Evolutionary conservation across 352 stramenopile genomes (phyloP), one percentile per base, ranked within the genome.

Genomic region (Sclerospora graminicola): DNA sequence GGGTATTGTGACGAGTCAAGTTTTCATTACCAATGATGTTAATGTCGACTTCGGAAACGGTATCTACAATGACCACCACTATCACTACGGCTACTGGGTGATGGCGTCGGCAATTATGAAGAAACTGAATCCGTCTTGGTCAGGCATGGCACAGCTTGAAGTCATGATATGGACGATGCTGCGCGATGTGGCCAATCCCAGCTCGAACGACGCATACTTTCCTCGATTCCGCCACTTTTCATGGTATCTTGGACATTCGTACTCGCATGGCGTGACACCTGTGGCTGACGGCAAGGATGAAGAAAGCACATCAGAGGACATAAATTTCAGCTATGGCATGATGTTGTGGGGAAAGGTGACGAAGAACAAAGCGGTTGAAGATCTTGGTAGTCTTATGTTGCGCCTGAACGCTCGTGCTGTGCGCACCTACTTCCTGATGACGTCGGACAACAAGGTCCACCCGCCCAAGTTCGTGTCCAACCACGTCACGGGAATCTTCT

Each of bases 1-100:
- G 13, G 78, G 78, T 16, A 69, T 89, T 26, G 50, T 78, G 16
- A 81, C 60, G 13, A 67, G 54, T 16, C 54, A 72, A 32, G 52
- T 66, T 9, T 79, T 87, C 50, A 70, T 52, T 2, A 64, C 60
- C 19, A 72, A 71, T 20, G 51, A 87, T 28, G 52, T 63, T 18
- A 62, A 83, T 32, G 71, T 77, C 9, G 74, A 89, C 30, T 89
- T 86, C 42, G 78, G 78, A 36, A 89, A 86, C 49, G 65, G 57
- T 18, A 66, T 89, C 33, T 89, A 89, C 67, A 89, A 89, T 49
- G 77, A 89, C 43, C 74, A 89, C 52, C 71, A 89, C 46, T 89
- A 85, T 38, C 77, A 89, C 54, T 89, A 84, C 47, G 78, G 74
- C 20, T 89, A 89, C 64, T 89, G 74, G 74, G 51, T 89, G 5